Percentiles rank a stretch among this genome's conserved stretches.
Conservation (phyloP, 1,139 yeast genomes). For the Yueomyces sp. region DNA sequence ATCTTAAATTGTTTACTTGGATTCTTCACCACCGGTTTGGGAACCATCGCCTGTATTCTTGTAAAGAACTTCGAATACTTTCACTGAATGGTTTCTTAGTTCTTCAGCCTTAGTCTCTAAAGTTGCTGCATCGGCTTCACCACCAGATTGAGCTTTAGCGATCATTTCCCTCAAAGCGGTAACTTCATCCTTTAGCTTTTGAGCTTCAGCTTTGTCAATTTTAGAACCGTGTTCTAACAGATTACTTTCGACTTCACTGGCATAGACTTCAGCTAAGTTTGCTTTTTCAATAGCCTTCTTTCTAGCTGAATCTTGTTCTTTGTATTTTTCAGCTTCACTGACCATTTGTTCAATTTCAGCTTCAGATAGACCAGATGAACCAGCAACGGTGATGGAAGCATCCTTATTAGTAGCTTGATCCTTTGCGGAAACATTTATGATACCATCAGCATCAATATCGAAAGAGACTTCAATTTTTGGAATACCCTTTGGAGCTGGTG, state of each 20-base stretch:
- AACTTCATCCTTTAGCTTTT: constrained; percentile 66
- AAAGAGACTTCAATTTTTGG: constrained; percentile 98
- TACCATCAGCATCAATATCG: constrained; percentile 98
- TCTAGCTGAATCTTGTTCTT: constrained; percentile 91
- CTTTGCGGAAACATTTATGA: constrained; percentile 95
- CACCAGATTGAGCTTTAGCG: constrained; percentile 89
- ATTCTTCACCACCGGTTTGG: constrained; percentile 7
- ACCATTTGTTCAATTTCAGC: constrained; percentile 97
- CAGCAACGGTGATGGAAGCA: constrained; percentile 97
- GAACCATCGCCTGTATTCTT: constrained; percentile 35
- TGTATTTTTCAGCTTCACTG: constrained; percentile 94
- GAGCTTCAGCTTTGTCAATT: constrained; percentile 68
- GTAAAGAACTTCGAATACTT: constrained; percentile 92
- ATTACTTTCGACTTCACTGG: constrained; percentile 92
- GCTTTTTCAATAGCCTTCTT: constrained; percentile 90
- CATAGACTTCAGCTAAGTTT: constrained; percentile 94
- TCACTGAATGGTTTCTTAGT: constrained; percentile 83
- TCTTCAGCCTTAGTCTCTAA: constrained; percentile 91
- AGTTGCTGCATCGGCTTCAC: constrained; percentile 66
- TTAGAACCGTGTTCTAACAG: constrained; percentile 91
- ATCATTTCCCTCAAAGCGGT: constrained; percentile 76
- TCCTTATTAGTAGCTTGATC: constrained; percentile 98
- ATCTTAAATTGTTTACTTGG: background rate
- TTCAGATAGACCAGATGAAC: constrained; percentile 94
- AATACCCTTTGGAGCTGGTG: constrained; percentile 99